These are phyloP conservation scores for Podospora fimiseda DNA, from an alignment of 495 filamentous ascomycete species.

Conservation along the genomic window DNA sequence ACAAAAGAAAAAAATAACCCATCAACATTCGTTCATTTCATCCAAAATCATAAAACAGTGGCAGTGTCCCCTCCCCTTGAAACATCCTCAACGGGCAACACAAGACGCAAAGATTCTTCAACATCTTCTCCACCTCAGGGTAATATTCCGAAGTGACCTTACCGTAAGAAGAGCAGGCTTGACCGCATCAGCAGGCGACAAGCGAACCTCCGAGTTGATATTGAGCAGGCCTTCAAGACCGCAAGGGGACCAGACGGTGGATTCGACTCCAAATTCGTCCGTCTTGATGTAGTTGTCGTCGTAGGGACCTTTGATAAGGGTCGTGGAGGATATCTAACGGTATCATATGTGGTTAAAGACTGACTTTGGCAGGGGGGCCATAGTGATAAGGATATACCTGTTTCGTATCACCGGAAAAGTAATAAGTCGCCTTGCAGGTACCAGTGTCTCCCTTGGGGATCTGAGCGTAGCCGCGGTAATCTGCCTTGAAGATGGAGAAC, in stretches of 20 bases:
- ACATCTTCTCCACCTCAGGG: slow-evolving; percentile 12
- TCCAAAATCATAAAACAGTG: background rate
- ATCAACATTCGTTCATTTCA: background rate
- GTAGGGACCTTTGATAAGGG: slow-evolving; percentile 32
- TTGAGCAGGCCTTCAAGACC: slow-evolving; percentile 34
- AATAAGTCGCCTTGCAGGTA: slow-evolving; percentile 45
- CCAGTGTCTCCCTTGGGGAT: slow-evolving; percentile 39
- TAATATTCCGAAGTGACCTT: slow-evolving; percentile 12
- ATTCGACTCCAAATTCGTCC: slow-evolving; percentile 32
- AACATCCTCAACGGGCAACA: background rate
- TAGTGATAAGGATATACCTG: slow-evolving; percentile 9
- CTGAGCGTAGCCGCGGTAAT: slow-evolving; percentile 44
- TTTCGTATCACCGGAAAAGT: slow-evolving; percentile 39
- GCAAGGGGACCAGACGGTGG: slow-evolving; percentile 40
- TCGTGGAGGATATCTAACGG: slow-evolving; percentile 25
- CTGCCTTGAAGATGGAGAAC: slow-evolving; percentile 46
- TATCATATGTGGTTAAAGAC: background rate
- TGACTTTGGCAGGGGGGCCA: background rate
- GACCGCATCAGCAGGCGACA: slow-evolving; percentile 17
- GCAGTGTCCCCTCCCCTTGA: too few species aligned
- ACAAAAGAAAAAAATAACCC: background rate
- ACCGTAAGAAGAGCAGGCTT: slow-evolving; percentile 23
- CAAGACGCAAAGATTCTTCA: background rate
- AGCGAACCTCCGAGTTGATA: slow-evolving; percentile 39
- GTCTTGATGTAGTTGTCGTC: slow-evolving; percentile 34